Evolutionary conservation across 2,329 filamentous ascomycete genomes (phyloP).

Genomic region (Parascedosporium putredinis): DNA sequence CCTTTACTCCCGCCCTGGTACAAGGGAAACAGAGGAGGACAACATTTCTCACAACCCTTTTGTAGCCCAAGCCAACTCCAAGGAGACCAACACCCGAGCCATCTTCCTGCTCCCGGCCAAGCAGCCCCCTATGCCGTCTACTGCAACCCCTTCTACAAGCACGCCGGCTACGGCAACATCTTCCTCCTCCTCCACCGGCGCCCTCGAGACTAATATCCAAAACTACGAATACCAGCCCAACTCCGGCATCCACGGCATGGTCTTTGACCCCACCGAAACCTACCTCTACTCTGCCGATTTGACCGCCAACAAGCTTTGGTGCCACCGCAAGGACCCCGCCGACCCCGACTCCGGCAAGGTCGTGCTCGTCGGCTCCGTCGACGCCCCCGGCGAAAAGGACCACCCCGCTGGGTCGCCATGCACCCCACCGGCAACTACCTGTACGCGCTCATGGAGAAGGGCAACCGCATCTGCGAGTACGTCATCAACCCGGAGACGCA

Average conservation of each 20-base stretch:
- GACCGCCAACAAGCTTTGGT: constrained; percentile 73
- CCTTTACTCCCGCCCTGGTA: no score
- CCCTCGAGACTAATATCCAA: constrained; percentile 55
- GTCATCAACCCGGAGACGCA: constrained; percentile 64
- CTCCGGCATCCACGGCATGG: constrained; percentile 73
- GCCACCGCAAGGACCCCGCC: constrained; percentile 52
- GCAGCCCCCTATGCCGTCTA: constrained; percentile 75
- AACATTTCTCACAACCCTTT: constrained; percentile 7
- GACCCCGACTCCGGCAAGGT: constrained; percentile 43
- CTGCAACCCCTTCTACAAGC: constrained; percentile 81
- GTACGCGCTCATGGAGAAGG: constrained; percentile 83
- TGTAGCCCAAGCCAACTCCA: constrained; percentile 54
- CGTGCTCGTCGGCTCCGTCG: constrained; percentile 59
- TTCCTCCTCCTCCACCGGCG: constrained; percentile 48
- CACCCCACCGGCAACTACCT: constrained; percentile 68
- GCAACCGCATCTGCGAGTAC: constrained; percentile 74
- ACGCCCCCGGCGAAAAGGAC: constrained; percentile 60
- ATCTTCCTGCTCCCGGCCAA: constrained; percentile 79
- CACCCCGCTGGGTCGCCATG: constrained; percentile 82
- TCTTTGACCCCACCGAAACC: constrained; percentile 62
- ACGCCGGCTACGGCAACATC: constrained; percentile 73
- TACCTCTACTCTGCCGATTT: constrained; percentile 75
- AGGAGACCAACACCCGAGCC: constrained; percentile 71
- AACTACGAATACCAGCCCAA: constrained; percentile 62
- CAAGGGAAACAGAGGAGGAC: no score